A percentile compares a stretch with the other conserved stretches of the same genome.
Conservation (phyloP, 768 basidiomycete species). For the Amanita brunnescens region DNA sequence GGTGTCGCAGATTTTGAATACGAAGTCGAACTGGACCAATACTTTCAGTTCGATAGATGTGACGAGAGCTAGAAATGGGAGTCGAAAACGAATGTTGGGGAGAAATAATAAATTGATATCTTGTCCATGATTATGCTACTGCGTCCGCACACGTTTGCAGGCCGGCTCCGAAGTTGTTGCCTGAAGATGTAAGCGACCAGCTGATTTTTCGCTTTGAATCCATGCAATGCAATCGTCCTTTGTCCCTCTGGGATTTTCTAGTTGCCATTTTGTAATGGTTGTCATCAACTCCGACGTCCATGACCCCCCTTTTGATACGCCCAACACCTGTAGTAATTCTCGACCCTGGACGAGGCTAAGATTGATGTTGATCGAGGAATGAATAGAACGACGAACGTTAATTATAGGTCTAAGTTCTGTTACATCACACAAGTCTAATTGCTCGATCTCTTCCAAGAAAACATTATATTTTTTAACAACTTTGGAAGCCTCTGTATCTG, state of each 20-base stretch:
- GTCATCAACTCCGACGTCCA: constrained; percentile 59
- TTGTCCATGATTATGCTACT: constrained; percentile 13
- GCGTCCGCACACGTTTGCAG: constrained; percentile 31
- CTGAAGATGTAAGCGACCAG: constrained; percentile 32
- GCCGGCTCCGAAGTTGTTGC: constrained; percentile 22
- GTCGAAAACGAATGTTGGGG: background rate
- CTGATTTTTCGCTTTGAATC: constrained; percentile 47
- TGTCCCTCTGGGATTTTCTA: constrained; percentile 60
- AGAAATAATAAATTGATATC: background rate
- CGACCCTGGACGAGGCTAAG: constrained; percentile 47
- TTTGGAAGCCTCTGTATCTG: constrained; percentile 36
- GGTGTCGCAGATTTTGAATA: background rate
- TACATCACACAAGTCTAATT: constrained; percentile 46
- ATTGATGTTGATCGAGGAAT: background rate
- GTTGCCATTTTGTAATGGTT: constrained; percentile 79
- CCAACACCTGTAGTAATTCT: constrained; percentile 48
- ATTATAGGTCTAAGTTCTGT: constrained; percentile 70
- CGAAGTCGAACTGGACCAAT: constrained; percentile 10
- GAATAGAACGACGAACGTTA: constrained; percentile 44
- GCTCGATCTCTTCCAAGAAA: constrained; percentile 52
- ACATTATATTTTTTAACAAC: constrained; percentile 56
- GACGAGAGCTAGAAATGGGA: background rate
- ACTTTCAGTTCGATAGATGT: constrained; percentile 12
- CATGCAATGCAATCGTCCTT: constrained; percentile 63
- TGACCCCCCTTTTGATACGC: constrained; percentile 49